Conservation (phyloP, 192 early-diverging fungal genomes). For the Coemansia sp. region DNA sequence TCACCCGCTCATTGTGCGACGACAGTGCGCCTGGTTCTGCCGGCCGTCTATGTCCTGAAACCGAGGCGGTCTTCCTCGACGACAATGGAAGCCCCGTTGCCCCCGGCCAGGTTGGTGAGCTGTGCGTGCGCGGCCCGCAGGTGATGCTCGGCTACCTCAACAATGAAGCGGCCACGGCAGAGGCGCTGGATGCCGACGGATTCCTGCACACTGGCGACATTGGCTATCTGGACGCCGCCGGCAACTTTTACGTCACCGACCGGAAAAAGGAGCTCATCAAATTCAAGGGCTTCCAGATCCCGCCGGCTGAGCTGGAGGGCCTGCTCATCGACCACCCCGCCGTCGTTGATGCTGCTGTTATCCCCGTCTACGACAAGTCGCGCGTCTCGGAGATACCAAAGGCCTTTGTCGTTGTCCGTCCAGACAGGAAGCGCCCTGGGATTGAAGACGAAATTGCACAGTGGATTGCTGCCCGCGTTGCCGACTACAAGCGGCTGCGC, state of each 20-base stretch:
- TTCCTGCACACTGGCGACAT: constrained; percentile 85
- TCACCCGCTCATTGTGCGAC: constrained; percentile 18
- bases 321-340: constrained; percentile 61
- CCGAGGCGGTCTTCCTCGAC: constrained; percentile 67
- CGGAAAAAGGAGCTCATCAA: constrained; percentile 92
- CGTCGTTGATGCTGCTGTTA: constrained; percentile 63
- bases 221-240: constrained; percentile 59
- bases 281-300: constrained; percentile 81
- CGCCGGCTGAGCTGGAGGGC: constrained; percentile 86
- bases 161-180: constrained; percentile 67
- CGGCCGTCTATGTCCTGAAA: constrained; percentile 67
- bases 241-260: constrained; percentile 59
- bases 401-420: constrained; percentile 69
- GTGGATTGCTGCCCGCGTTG: constrained; percentile 58
- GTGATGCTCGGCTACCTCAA: constrained; percentile 85
- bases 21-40: constrained; percentile 51
- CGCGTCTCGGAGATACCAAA: constrained; percentile 70
- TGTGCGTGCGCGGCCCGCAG: constrained; percentile 81
- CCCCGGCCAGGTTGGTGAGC: constrained; percentile 65
- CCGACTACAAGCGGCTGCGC: constrained; percentile 69
- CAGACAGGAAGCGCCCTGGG: constrained; percentile 29
- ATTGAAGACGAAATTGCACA: constrained; percentile 29
- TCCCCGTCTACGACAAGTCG: constrained; percentile 55
- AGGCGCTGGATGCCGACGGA: constrained; percentile 65
- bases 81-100: constrained; percentile 63